Conservation (phyloP, 768 basidiomycete genomes). For the Coprinopsis sp. region DNA sequence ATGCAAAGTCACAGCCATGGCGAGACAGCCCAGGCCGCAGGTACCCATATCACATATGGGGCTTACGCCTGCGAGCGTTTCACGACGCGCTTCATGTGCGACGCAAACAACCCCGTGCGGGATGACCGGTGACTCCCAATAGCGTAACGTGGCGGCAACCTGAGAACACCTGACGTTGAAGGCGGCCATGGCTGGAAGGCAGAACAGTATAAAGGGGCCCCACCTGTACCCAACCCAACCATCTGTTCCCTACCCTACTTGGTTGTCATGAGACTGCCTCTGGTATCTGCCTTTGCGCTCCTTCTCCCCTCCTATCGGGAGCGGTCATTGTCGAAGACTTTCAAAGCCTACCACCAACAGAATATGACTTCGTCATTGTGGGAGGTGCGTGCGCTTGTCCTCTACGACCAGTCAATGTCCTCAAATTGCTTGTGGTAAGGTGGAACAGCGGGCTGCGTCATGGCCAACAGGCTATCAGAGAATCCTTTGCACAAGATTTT, state of each 20-base stretch:
- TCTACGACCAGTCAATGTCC: slow-evolving; percentile 6
- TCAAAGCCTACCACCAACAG: not conserved
- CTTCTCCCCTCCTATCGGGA: not conserved
- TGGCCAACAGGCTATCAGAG: slow-evolving; percentile 26
- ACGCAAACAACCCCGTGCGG: no score
- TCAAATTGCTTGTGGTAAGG: slow-evolving; percentile 9
- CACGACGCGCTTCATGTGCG: no score
- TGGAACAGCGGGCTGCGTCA: slow-evolving; percentile 22
- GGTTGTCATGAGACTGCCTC: not conserved
- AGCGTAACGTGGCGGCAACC: no score
- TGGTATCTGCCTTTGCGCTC: not conserved
- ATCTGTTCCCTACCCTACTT: not conserved
- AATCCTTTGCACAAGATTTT: slow-evolving; percentile 19
- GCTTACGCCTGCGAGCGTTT: no score
- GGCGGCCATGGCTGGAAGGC: no score
- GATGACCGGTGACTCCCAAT: no score
- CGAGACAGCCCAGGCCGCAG: no score
- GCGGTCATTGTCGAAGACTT: not conserved
- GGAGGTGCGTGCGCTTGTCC: slow-evolving; percentile 1
- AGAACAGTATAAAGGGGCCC: no score
- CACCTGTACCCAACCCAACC: no score
- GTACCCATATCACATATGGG: no score
- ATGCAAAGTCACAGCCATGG: no score
- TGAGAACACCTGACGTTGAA: no score
- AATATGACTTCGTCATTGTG: slow-evolving; percentile 9